Evolutionary conservation across 345 rosid genomes (phyloP), one percentile per base, ranked within the genome.

Genomic region (Acer yangbiense): DNA sequence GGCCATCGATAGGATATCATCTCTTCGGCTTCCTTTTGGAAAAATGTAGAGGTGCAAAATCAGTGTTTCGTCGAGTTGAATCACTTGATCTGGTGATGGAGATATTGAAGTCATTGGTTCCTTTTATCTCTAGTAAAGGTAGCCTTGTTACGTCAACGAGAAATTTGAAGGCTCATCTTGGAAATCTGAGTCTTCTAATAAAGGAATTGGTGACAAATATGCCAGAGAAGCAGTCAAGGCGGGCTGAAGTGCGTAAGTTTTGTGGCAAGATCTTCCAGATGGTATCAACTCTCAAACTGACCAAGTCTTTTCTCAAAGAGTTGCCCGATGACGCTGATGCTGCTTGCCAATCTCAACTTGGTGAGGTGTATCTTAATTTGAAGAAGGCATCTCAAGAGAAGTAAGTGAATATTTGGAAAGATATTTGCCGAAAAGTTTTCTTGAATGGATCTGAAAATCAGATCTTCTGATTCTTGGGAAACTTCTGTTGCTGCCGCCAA

Each of bases 51-150:
- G 65, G 65, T 71, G 83, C 93, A 39, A 92, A 88, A 77, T 87
- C 88, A 13, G 98, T 89, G 48, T 96, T 86, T 66, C 93, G 98
- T n/a, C 87, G 88, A 69, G 88, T 91, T 52, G 97, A 94, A 79
- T 86, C 94, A 48, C 97, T 94, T 67, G 98, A 91, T 72, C 57
- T 92, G 81, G 89, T 94, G 72, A 77, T 85, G 54, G 98, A 92
- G 77, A 88, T 91, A 57, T 72, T 94, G 75, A 91, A 86, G 79
- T 86, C 88, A 18, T 32, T 82, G 82, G 83, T 85, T 83, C 85
- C 88, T 52, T 67, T 85, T 68, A 82, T 70, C 63, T 21, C 80
- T 2, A 82, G 81, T 65, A 88, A 87, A 72, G 75, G 62, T 32
- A 80, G 70, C 57, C 83, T 20, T 67, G 88, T 79, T 80, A 84